phyloP scores from a whole-genome alignment of 108 stramenopile species.

The Nitzschia palea region DNA sequence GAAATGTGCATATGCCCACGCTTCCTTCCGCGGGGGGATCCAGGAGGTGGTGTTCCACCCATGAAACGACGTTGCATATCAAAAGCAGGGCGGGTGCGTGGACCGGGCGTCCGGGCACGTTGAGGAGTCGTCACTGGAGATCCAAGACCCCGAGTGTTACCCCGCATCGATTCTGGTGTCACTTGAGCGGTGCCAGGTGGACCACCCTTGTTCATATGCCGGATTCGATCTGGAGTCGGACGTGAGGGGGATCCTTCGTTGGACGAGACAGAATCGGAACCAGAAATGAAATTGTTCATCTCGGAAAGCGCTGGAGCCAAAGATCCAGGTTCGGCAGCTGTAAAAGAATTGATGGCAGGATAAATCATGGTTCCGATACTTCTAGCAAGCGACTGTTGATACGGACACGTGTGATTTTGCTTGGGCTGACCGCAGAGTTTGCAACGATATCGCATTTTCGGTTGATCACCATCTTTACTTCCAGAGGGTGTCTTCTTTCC shows the following conservation, averaged over 20 bases:
- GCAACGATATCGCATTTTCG: constrained; percentile 74
- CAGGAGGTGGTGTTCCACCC: not conserved
- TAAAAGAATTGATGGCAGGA: constrained; percentile 76
- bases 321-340: constrained; percentile 67
- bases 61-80: constrained; percentile 9
- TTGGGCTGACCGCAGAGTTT: constrained; percentile 81
- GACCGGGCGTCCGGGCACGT: constrained; percentile 14
- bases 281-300: constrained; percentile 77
- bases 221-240: constrained; percentile 41
- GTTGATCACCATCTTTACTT: constrained; percentile 21
- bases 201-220: constrained; percentile 11
- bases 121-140: constrained; percentile 20
- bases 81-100: constrained; percentile 7
- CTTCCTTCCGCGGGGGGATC: constrained; percentile 16
- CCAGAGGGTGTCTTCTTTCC: constrained; percentile 11
- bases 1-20: constrained; percentile 21
- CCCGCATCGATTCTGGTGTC: constrained; percentile 50
- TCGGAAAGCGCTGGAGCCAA: constrained; percentile 68
- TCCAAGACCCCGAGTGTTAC: not conserved
- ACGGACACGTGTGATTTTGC: constrained; percentile 76
- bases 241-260: constrained; percentile 36
- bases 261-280: constrained; percentile 31
- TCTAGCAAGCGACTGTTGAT: constrained; percentile 59
- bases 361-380: constrained; percentile 78
- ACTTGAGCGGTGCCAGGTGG: constrained; percentile 42